phyloP scores from a whole-genome alignment of 352 stramenopile genomes.

The Phytophthora fragariaefolia region DNA sequence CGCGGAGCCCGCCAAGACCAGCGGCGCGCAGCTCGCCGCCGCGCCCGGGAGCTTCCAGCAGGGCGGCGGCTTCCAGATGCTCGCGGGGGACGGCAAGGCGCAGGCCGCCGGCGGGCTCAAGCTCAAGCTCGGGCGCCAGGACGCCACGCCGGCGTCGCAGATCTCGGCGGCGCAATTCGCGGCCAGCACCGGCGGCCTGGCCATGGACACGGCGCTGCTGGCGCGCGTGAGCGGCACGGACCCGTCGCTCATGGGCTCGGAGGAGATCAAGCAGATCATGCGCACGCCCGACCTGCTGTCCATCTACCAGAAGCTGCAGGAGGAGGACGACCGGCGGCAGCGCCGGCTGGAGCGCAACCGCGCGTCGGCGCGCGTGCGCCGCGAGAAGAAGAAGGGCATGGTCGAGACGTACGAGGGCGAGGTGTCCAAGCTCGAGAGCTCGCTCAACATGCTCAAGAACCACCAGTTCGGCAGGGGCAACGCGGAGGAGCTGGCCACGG shows the following conservation, averaged over 20 bases:
- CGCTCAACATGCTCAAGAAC: constrained; percentile 76
- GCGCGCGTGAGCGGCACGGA: constrained; percentile 84
- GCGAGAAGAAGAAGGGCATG: constrained; percentile 90
- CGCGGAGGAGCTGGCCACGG: constrained; percentile 66
- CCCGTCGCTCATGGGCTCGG: constrained; percentile 74
- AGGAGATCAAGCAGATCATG: constrained; percentile 92
- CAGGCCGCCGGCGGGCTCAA: constrained; percentile 10
- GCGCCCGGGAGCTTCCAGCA: too few species aligned
- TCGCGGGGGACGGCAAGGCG: constrained; percentile 36
- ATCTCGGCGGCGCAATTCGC: constrained; percentile 86
- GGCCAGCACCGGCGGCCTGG: constrained; percentile 77
- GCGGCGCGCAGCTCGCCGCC: constrained; percentile 18
- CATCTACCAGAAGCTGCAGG: constrained; percentile 90
- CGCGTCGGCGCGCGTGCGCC: constrained; percentile 75
- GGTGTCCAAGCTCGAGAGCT: constrained; percentile 89
- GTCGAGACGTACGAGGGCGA: constrained; percentile 88
- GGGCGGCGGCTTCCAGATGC: constrained; percentile 33
- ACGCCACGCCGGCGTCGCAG: constrained; percentile 40
- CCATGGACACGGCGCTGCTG: constrained; percentile 81
- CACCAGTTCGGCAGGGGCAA: constrained; percentile 80
- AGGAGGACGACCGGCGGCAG: constrained; percentile 85
- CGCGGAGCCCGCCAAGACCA: constrained; percentile 13
- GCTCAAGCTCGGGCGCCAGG: constrained; percentile 45
- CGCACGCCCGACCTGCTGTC: constrained; percentile 79
- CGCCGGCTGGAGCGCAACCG: constrained; percentile 81